phyloP scores from a whole-genome alignment of 176 grass and related monocot species.

The Oryza nivara region DNA sequence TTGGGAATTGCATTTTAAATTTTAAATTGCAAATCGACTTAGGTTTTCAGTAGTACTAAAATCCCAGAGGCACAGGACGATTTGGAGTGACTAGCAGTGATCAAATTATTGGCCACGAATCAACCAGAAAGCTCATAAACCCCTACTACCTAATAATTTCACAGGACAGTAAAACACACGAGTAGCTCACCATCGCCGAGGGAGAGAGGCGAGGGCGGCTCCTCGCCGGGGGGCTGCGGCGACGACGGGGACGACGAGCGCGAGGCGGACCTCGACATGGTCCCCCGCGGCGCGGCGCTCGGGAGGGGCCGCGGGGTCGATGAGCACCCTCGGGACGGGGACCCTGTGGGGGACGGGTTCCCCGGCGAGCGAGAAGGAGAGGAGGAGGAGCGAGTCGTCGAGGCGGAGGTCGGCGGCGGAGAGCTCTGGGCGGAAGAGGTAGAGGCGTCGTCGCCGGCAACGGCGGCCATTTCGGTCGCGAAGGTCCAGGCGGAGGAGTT shows the following conservation, averaged over 20 bases:
- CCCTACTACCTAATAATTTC: too few species aligned
- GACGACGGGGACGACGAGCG: conserved; percentile 58
- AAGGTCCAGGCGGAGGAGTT: too few species aligned
- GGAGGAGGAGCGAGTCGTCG: conserved; percentile 50
- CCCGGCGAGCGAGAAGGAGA: conserved; percentile 50
- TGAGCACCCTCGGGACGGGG: conserved; percentile 64
- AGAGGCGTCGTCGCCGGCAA: conserved; percentile 41
- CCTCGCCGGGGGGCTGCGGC: conserved; percentile 24
- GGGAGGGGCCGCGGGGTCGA: conserved; percentile 51
- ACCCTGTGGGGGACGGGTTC: conserved; percentile 42
- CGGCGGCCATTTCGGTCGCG: conserved; percentile 13
- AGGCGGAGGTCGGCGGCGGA: conserved; percentile 54
- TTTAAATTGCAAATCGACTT: neutral
- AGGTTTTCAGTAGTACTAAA: neutral
- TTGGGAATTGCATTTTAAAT: too few species aligned
- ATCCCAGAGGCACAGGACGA: neutral
- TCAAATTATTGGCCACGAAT: neutral
- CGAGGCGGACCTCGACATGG: conserved; percentile 66
- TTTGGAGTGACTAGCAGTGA: neutral
- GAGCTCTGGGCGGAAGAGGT: conserved; percentile 47
- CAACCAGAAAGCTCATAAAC: neutral
- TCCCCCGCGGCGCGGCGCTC: conserved; percentile 49
- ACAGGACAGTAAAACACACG: too few species aligned
- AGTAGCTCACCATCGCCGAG: conserved; percentile 31
- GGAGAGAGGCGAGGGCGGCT: conserved; percentile 23